Conservation (phyloP, 345 rosid genomes). For the Rhizophora mangle region DNA sequence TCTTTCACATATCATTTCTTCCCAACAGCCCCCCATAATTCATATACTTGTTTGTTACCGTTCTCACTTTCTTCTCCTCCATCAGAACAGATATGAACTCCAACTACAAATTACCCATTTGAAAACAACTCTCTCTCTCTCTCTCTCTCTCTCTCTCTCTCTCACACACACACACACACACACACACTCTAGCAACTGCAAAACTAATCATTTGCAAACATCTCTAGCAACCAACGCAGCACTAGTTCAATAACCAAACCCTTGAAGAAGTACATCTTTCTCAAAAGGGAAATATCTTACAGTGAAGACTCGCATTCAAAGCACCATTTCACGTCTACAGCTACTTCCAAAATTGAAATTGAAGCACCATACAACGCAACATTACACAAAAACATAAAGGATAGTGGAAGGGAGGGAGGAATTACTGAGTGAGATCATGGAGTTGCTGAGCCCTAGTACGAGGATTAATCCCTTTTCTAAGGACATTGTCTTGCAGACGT, state of each 20-base stretch:
- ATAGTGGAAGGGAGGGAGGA: background rate
- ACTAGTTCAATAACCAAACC: background rate
- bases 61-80: background rate
- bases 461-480: constrained; percentile 93
- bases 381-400: background rate
- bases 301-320: background rate
- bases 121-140: background rate
- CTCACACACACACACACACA: no score
- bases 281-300: background rate
- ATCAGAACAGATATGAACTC: background rate
- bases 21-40: no score
- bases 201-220: background rate
- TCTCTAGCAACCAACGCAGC: background rate
- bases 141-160: no score
- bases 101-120: background rate
- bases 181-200: background rate
- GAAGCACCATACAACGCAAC: background rate
- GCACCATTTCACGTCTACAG: background rate
- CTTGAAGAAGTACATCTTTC: background rate
- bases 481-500: constrained; percentile 87
- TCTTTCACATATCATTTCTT: background rate
- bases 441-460: constrained; percentile 92
- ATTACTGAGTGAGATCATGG: constrained; percentile 75
- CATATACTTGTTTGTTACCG: no score
- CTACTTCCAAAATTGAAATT: background rate